Evolutionary conservation across 2,329 filamentous ascomycete genomes (phyloP).

Genomic region (Penicillium sp.): DNA sequence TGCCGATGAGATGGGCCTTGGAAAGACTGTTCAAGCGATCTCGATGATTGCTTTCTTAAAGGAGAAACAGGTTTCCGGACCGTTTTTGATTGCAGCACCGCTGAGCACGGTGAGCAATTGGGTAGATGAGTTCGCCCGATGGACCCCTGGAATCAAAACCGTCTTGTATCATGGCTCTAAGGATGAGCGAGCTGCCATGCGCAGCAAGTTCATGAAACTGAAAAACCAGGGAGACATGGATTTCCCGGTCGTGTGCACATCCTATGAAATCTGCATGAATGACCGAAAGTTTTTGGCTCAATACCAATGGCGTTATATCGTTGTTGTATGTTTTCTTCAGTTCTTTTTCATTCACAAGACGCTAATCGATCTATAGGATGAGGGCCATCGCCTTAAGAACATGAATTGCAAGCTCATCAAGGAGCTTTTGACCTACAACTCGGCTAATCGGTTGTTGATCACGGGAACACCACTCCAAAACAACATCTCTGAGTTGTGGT

Average conservation of each 20-base stretch:
- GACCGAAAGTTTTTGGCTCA: slow-evolving; percentile 77
- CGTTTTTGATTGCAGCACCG: slow-evolving; percentile 86
- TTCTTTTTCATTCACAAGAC: neutral
- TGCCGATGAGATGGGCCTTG: slow-evolving; percentile 91
- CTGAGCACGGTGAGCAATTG: slow-evolving; percentile 92
- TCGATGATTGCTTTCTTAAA: slow-evolving; percentile 81
- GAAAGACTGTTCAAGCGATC: slow-evolving; percentile 90
- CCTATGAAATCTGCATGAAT: slow-evolving; percentile 92
- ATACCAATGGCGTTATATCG: slow-evolving; percentile 96
- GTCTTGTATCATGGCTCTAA: slow-evolving; percentile 88
- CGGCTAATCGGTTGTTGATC: slow-evolving; percentile 85
- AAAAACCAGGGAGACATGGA: slow-evolving; percentile 63
- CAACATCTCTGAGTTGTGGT: slow-evolving; percentile 93
- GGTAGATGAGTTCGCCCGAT: slow-evolving; percentile 89
- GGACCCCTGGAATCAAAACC: slow-evolving; percentile 85
- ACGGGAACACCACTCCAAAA: slow-evolving; percentile 95
- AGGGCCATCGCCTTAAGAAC: slow-evolving; percentile 96
- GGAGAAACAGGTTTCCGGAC: slow-evolving; percentile 82
- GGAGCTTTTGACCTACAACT: slow-evolving; percentile 82
- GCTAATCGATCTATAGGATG: slow-evolving; percentile 58
- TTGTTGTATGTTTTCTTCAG: slow-evolving; percentile 61
- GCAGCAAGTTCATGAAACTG: slow-evolving; percentile 65
- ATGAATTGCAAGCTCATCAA: slow-evolving; percentile 89
- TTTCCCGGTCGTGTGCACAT: slow-evolving; percentile 91
- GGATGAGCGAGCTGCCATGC: slow-evolving; percentile 71